A percentile compares a stretch with the other conserved stretches of the same genome.
These are phyloP conservation scores for Peronospora destructor DNA, from an alignment of 352 stramenopile genomes.

Conservation along the genomic window DNA sequence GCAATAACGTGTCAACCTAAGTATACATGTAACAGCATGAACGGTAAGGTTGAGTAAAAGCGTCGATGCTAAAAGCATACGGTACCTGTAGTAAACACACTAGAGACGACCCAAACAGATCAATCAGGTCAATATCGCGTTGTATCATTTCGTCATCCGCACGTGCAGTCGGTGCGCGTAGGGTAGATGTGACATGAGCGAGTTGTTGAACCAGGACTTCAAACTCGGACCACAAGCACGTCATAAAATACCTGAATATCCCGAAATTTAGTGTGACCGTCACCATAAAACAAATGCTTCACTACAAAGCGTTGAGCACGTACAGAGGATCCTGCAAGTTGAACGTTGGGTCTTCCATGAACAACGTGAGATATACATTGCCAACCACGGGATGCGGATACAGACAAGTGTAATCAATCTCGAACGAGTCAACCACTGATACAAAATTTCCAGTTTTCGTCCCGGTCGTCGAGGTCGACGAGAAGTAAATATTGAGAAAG, in stretches of 20 bases:
- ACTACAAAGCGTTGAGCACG: constrained; percentile 10
- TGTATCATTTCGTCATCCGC: constrained; percentile 61
- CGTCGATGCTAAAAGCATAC: neutral
- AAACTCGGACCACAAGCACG: constrained; percentile 74
- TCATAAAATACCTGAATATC: constrained; percentile 57
- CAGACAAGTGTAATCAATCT: constrained; percentile 66
- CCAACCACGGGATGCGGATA: constrained; percentile 71
- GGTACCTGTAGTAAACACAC: constrained; percentile 67
- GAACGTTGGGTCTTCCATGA: constrained; percentile 90
- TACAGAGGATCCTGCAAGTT: constrained; percentile 88
- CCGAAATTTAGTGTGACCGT: neutral
- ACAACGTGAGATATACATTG: constrained; percentile 90
- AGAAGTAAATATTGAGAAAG: constrained; percentile 79
- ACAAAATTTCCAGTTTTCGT: constrained; percentile 32
- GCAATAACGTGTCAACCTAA: constrained; percentile 59
- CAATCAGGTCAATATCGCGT: constrained; percentile 56
- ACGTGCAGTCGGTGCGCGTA: constrained; percentile 54
- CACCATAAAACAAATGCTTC: constrained; percentile 1
- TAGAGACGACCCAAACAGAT: constrained; percentile 73
- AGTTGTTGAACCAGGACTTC: constrained; percentile 66
- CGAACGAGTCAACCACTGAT: constrained; percentile 46
- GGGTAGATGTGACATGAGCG: constrained; percentile 51
- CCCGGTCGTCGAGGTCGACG: constrained; percentile 39
- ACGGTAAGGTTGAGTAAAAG: constrained; percentile 1
- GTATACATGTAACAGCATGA: neutral